Base-by-base conservation (phyloP, 352 stramenopile species). In the Globisporangium spinosum region DNA sequence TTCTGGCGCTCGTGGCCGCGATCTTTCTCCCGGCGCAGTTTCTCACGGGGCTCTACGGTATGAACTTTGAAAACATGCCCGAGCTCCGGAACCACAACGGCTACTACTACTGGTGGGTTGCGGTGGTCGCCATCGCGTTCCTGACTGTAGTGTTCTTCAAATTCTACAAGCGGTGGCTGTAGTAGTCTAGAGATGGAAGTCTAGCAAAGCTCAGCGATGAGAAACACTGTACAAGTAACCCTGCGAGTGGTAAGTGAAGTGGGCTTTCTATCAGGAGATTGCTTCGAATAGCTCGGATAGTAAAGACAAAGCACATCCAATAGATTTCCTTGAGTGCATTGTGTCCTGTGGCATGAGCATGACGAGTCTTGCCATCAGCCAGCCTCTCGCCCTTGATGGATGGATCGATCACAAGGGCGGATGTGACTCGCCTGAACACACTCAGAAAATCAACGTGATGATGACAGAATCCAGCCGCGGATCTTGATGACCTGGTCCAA, bases 31-130 rank as follows among this genome's bases (percentile, higher is more conserved):
- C 89, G 1, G 89, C 85, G 23, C 87, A 95, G 70, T 97, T 97
- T 70, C 79, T 96, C 34, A 94, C 89, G n/a, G 84, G 85, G 20
- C 66, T 97, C 9, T 95, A 95, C 63, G 89, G 89, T 53, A 97
- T 97, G 89, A 97, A 97, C 76, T 97, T 95, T 65, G 77, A 81
- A 32, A 78, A 89, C 62, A 97, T 97, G 88, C 88, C 89, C 3
- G 89, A 95, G 68, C 76, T 97, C 32, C 58, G 83, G n/a, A 79
- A 80, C 67, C 65, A 88, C 59, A 72, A 92, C 54, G 89, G 87
- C 45, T 97, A 97, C 69, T 78, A 83, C 59, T 71, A 91, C 25
- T 97, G 88, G 82, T 97, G 89, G 89, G 71, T 70, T 6, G 75
- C 80, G 22, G 77, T 89, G 47, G 40, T 88, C n/a, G 55, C 63